Conservation (phyloP, 805 yeast species). For the Saccharomycopsis guyanensis region DNA sequence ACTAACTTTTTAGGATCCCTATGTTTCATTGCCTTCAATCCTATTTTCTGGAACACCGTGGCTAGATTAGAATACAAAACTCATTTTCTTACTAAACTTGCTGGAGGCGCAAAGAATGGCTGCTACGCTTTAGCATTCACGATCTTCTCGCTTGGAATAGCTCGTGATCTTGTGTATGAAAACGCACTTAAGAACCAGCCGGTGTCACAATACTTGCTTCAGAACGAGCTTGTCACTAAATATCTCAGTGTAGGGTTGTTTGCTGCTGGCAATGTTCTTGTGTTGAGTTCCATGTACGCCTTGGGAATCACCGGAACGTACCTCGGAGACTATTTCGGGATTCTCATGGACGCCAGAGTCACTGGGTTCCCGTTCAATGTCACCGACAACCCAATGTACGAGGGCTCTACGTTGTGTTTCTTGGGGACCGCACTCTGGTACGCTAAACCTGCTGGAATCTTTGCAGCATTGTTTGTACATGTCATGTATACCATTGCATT, state of each 20-base stretch:
- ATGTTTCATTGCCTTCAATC: constrained; percentile 77
- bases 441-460: constrained; percentile 85
- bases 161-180: constrained; percentile 71
- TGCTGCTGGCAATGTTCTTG: constrained; percentile 71
- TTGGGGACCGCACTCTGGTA: constrained; percentile 83
- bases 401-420: constrained; percentile 84
- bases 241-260: constrained; percentile 50
- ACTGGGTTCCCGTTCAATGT: constrained; percentile 91
- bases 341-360: constrained; percentile 83
- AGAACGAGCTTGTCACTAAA: constrained; percentile 32
- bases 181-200: constrained; percentile 68
- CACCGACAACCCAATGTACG: constrained; percentile 92
- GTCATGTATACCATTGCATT: constrained; percentile 80
- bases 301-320: constrained; percentile 95
- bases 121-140: constrained; percentile 79
- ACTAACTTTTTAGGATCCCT: too few species aligned
- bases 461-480: constrained; percentile 64
- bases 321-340: constrained; percentile 95
- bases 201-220: constrained; percentile 45
- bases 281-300: constrained; percentile 78
- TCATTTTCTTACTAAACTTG: constrained; percentile 64
- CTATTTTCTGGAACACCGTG: constrained; percentile 89
- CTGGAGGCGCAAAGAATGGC: constrained; percentile 65
- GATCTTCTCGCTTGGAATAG: constrained; percentile 78
- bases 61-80: constrained; percentile 81